Percentiles rank a stretch among this genome's conserved stretches.
phyloP scores from a whole-genome alignment of 306 rosid species.

The Quercus engelmannii region DNA sequence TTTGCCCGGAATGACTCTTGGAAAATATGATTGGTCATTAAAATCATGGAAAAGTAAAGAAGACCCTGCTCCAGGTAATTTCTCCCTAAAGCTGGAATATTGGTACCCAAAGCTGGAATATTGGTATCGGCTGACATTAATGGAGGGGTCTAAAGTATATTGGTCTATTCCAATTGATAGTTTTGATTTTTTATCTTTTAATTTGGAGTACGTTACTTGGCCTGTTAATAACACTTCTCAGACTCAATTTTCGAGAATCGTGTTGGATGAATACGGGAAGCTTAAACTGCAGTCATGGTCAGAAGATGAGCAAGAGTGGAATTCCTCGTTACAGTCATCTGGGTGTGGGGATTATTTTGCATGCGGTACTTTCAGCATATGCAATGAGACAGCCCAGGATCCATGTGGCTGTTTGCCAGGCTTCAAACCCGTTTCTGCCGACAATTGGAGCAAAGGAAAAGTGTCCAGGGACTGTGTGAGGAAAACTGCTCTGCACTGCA shows the following conservation, averaged over 20 bases:
- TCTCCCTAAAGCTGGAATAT: no score
- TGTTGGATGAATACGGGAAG: not conserved
- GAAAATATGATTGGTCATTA: accelerated
- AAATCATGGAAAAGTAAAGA: not conserved
- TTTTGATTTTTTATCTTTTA: not conserved
- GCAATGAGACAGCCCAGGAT: not conserved
- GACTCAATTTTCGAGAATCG: not conserved
- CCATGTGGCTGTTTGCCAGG: not conserved
- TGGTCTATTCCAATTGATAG: not conserved
- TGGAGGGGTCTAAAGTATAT: not conserved
- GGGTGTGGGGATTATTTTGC: not conserved
- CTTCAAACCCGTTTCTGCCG: not conserved
- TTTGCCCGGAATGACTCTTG: not conserved
- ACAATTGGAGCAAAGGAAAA: no score
- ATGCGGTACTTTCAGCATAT: not conserved
- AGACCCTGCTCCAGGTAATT: not conserved
- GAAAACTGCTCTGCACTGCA: not conserved
- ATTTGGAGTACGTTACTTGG: no score
- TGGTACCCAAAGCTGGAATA: no score
- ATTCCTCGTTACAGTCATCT: no score
- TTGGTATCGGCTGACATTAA: not conserved
- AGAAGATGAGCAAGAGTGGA: accelerated
- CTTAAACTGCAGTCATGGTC: not conserved
- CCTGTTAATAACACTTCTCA: not conserved
- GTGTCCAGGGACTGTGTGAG: not conserved